These are phyloP conservation scores for Lachancea kluyveri DNA, from an alignment of 805 yeast species.

Conservation along the genomic window DNA sequence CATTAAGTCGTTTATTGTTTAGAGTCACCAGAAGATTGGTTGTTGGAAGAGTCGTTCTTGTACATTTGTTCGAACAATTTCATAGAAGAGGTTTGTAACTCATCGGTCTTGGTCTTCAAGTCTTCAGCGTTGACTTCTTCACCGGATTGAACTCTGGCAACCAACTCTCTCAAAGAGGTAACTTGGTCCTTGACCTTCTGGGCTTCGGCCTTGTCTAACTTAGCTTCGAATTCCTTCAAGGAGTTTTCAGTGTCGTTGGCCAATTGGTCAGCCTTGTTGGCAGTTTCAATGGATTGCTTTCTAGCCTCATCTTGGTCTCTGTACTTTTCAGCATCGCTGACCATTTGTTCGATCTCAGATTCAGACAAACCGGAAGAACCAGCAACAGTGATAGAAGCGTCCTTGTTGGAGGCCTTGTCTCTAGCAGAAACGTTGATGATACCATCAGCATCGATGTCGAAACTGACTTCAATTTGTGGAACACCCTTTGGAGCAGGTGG, in stretches of 20 bases:
- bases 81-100: conserved; percentile 67
- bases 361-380: conserved; percentile 93
- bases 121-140: conserved; percentile 49
- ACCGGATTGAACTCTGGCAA: conserved; percentile 59
- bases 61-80: conserved; percentile 64
- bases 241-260: conserved; percentile 88
- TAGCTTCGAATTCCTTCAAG: conserved; percentile 64
- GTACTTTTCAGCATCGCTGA: conserved; percentile 82
- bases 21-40: conserved; percentile 17
- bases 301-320: conserved; percentile 84
- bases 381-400: conserved; percentile 91
- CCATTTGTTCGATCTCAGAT: conserved; percentile 85
- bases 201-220: conserved; percentile 43
- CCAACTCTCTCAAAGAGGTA: conserved; percentile 54
- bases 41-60: conserved; percentile 27
- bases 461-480: conserved; percentile 82
- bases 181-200: conserved; percentile 45
- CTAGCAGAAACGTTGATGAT: conserved; percentile 92
- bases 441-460: conserved; percentile 96
- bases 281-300: conserved; percentile 75
- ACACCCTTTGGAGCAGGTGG: conserved; percentile 81
- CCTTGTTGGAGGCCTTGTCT: conserved; percentile 90
- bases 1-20: conserved; percentile 13
- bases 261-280: conserved; percentile 70
- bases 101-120: conserved; percentile 68